Evolutionary conservation across 2,329 filamentous ascomycete species (phyloP), one percentile per base, ranked within the genome.

Genomic region (Aspergillus fumigatus): DNA sequence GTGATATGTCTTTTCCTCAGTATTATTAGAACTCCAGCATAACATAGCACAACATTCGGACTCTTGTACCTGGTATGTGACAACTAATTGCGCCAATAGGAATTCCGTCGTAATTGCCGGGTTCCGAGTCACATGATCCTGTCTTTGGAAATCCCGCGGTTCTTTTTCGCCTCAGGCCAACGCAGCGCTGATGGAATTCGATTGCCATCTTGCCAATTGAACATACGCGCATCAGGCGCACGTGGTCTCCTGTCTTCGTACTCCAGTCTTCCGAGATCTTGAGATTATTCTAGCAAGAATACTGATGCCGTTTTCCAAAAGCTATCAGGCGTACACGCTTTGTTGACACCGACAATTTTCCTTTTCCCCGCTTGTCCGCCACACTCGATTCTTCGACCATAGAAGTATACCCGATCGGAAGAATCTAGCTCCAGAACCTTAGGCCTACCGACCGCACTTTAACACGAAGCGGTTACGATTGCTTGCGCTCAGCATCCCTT

Each of bases 91-190:
- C 32, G 32, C 11, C 4, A 14, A 17, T 7, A 17, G 32, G 2
- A 43, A 43, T 10, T 25, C 40, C 27, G 40, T 19, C 29, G 1
- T 41, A 21, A 45, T 10, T 62, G 53, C 59, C 55, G 58, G 41
- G 6, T 60, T 4, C 52, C 51, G 50, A 43, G 55, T 67, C 67
- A 69, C 66, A 57, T 69, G 68, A 68, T 57, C 25, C 2, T 4
- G 17, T 35, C 35, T 27, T 59, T 51, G 59, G 57, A 26, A 52
- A 56, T 53, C 48, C 56, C 48, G 53, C 55, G 59, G 54, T 52
- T 57, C 55, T 56, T 64, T 63, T 62, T 67, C 58, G 65, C 59
- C 61, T 57, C 51, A 59, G 43, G 43, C 43, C 43, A 47, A 47
- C 23, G 21, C 43, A 47, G 23, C 25, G 11, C 21, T 23, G 11